Percentiles rank a stretch among this genome's conserved stretches.
Conservation (phyloP, 768 basidiomycete species). For the Stropharia rugosoannulata region DNA sequence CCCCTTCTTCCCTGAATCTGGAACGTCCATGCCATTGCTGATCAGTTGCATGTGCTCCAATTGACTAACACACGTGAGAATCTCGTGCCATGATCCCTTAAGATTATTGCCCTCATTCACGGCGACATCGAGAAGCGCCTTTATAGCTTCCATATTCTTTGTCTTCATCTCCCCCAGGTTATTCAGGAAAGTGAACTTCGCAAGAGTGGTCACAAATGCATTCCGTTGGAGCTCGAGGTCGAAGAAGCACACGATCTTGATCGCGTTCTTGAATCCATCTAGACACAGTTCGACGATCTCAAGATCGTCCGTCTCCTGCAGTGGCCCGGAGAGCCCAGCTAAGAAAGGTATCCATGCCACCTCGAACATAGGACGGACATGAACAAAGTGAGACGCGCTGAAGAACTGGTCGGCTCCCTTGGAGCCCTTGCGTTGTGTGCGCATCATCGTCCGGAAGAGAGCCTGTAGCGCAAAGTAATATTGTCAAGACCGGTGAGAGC, state of each 20-base stretch:
- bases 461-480: conserved; percentile 47
- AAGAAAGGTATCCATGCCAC: conserved; percentile 99
- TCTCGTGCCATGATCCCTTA: conserved; percentile 95
- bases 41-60: conserved; percentile 98
- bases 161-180: conserved; percentile 99
- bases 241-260: conserved; percentile 94
- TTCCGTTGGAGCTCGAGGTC: conserved; percentile 98
- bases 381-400: conserved; percentile 93
- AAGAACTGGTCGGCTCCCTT: conserved; percentile 87
- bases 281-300: conserved; percentile 90
- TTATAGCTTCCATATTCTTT: conserved; percentile 99
- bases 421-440: conserved; percentile 83
- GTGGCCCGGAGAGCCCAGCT: conserved; percentile 89
- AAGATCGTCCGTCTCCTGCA: conserved; percentile 94
- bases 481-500: conserved; percentile 9
- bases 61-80: conserved; percentile 96
- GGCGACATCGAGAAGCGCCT: conserved; percentile 89
- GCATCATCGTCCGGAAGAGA: conserved; percentile 89
- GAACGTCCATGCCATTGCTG: conserved; percentile 83
- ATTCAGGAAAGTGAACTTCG: conserved; percentile 96
- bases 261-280: conserved; percentile 96
- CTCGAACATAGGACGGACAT: conserved; percentile 98
- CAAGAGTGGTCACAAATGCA: conserved; percentile 94
- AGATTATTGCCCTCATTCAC: conserved; percentile 96
- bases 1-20: conserved; percentile 81